Conservation (phyloP, 257 asterid genomes). For the Capsicum chinense region DNA sequence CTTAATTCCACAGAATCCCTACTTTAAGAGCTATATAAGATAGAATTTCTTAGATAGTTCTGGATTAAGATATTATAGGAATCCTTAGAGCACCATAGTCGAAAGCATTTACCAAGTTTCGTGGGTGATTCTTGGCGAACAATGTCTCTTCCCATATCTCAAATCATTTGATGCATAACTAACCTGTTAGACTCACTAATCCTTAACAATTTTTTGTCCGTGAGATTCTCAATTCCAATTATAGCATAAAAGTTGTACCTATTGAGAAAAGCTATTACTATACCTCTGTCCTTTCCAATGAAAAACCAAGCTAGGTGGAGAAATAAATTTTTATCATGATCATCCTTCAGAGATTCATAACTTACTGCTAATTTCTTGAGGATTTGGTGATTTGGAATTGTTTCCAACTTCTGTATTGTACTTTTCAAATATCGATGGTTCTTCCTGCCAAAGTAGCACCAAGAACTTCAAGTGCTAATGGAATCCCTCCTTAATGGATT, state of each 20-base stretch:
- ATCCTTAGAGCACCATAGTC: constrained; percentile 32
- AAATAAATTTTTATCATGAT: constrained; percentile 30
- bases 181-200: constrained; percentile 20
- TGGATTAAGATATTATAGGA: constrained; percentile 12
- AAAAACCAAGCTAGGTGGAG: constrained; percentile 32
- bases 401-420: constrained; percentile 29
- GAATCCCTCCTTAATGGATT: constrained; percentile 32
- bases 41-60: constrained; percentile 23
- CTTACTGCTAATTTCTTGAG: constrained; percentile 28
- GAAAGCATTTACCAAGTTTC: constrained; percentile 31
- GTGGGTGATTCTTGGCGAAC: constrained; percentile 33
- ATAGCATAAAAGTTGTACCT: constrained; percentile 26
- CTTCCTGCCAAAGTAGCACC: constrained; percentile 31
- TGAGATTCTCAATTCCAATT: constrained; percentile 32
- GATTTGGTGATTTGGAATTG: constrained; percentile 30
- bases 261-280: constrained; percentile 11
- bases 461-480: constrained; percentile 35
- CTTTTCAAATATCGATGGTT: constrained; percentile 24
- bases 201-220: constrained; percentile 24
- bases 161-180: constrained; percentile 32
- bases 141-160: constrained; percentile 34
- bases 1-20: background rate
- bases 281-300: constrained; percentile 26
- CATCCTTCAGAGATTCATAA: constrained; percentile 30
- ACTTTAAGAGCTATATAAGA: background rate